Percentiles rank a stretch among this genome's conserved stretches.
These are phyloP conservation scores for Coprinellus micaceus DNA, from an alignment of 768 basidiomycete species.

Conservation along the genomic window DNA sequence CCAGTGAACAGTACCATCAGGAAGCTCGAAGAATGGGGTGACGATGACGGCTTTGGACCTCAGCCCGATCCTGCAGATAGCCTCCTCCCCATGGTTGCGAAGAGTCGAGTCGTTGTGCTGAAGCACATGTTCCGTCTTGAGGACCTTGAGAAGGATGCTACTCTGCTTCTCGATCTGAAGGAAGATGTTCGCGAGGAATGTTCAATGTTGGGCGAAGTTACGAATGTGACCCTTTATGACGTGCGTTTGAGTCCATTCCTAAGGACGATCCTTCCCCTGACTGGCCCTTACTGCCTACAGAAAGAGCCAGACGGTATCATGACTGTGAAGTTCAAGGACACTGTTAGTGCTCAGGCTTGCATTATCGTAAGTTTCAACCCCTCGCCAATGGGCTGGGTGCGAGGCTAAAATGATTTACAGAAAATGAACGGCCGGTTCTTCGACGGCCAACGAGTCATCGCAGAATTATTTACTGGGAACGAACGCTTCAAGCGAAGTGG, in stretches of 20 bases:
- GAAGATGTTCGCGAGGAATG: conserved; percentile 97
- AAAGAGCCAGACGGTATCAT: conserved; percentile 91
- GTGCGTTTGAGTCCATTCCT: conserved; percentile 37
- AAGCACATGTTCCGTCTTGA: conserved; percentile 92
- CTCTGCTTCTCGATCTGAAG: conserved; percentile 86
- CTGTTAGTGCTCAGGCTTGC: conserved; percentile 91
- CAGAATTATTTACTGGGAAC: conserved; percentile 76
- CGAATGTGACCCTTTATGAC: conserved; percentile 92
- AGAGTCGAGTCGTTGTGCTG: conserved; percentile 82
- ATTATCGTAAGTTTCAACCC: conserved; percentile 49
- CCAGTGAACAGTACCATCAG: conserved; percentile 36
- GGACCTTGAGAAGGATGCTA: conserved; percentile 81
- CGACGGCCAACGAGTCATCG: conserved; percentile 77
- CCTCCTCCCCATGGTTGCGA: conserved; percentile 42
- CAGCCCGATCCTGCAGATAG: conserved; percentile 54
- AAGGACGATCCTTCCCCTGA: conserved; percentile 27
- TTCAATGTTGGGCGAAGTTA: conserved; percentile 86
- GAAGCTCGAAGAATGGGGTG: conserved; percentile 92
- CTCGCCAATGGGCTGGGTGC: background rate
- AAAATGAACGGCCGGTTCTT: conserved; percentile 96
- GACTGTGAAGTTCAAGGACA: conserved; percentile 93
- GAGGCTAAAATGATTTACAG: conserved; percentile 31
- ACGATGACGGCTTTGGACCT: conserved; percentile 89
- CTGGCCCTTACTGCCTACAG: conserved; percentile 36
- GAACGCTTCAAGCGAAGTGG: conserved; percentile 80